Conservation (phyloP, 176 grass and related monocot species). For the Chrysopogon serrulatus region DNA sequence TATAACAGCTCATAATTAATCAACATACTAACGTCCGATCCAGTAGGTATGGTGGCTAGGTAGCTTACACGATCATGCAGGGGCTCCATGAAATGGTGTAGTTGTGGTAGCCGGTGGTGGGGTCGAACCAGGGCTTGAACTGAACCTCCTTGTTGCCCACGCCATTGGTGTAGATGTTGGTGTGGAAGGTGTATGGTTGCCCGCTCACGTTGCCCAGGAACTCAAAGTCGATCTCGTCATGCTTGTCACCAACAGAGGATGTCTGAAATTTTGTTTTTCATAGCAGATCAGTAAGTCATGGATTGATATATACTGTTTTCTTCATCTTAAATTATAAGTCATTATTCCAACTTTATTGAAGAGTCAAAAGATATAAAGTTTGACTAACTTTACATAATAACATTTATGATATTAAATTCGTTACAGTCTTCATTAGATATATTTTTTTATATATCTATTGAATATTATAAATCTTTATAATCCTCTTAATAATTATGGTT, state of each 20-base stretch:
- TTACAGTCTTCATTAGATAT: too few species aligned
- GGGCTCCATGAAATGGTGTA: constrained; percentile 85
- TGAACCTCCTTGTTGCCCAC: constrained; percentile 63
- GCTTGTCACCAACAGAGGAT: constrained; percentile 36
- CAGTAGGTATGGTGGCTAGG: background rate
- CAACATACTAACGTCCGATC: background rate
- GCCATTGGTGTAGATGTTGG: constrained; percentile 69
- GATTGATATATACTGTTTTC: too few species aligned
- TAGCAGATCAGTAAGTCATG: background rate
- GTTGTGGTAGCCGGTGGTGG: constrained; percentile 64
- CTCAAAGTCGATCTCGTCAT: constrained; percentile 91
- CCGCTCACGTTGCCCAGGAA: constrained; percentile 70
- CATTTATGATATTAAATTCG: too few species aligned
- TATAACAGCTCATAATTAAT: too few species aligned
- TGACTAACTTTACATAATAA: too few species aligned
- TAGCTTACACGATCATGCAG: constrained; percentile 64
- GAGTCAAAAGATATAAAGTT: too few species aligned
- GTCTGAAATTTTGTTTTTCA: constrained; percentile 27
- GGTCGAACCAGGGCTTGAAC: constrained; percentile 79
- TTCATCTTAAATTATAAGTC: too few species aligned
- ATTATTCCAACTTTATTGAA: too few species aligned
- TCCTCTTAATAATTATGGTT: too few species aligned
- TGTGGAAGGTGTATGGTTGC: constrained; percentile 87
- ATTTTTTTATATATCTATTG: too few species aligned
- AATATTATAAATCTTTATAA: too few species aligned